Conservation (phyloP, 176 grass and related monocot genomes). For the Secale cereale region DNA sequence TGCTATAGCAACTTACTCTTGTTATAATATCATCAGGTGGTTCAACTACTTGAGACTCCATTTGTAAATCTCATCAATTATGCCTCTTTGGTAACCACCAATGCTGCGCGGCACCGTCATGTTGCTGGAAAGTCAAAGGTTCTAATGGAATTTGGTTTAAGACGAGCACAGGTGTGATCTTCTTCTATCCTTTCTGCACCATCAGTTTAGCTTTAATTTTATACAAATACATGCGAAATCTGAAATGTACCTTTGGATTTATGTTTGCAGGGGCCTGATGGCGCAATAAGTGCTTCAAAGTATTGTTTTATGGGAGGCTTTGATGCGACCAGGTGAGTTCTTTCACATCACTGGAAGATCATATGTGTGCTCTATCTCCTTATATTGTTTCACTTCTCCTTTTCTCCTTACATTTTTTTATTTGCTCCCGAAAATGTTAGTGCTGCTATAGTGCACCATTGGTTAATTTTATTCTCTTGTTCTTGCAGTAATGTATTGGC, state of each 20-base stretch:
- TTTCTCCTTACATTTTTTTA: background rate
- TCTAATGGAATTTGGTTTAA: slow-evolving; percentile 96
- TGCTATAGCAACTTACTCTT: slow-evolving; percentile 24
- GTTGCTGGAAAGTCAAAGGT: slow-evolving; percentile 89
- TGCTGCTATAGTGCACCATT: background rate
- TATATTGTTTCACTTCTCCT: background rate
- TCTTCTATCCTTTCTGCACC: slow-evolving; percentile 1
- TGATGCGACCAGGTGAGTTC: slow-evolving; percentile 87
- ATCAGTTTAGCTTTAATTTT: background rate
- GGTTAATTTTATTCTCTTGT: slow-evolving; percentile 34
- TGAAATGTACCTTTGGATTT: slow-evolving; percentile 21
- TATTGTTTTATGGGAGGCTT: slow-evolving; percentile 98
- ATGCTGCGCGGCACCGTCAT: slow-evolving; percentile 88
- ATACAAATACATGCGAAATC: background rate
- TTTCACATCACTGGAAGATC: background rate
- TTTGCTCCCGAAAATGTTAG: background rate
- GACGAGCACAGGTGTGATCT: slow-evolving; percentile 85
- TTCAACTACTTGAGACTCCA: slow-evolving; percentile 96
- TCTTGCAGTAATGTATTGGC: slow-evolving; percentile 86
- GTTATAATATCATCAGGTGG: slow-evolving; percentile 53
- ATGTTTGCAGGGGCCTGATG: slow-evolving; percentile 82
- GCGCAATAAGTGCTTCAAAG: slow-evolving; percentile 98
- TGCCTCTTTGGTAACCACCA: slow-evolving; percentile 95
- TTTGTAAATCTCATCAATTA: slow-evolving; percentile 98
- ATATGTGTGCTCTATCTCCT: slow-evolving; percentile 1